phyloP scores from a whole-genome alignment of 2,329 filamentous ascomycete genomes.

The Aaosphaeria arxii region DNA sequence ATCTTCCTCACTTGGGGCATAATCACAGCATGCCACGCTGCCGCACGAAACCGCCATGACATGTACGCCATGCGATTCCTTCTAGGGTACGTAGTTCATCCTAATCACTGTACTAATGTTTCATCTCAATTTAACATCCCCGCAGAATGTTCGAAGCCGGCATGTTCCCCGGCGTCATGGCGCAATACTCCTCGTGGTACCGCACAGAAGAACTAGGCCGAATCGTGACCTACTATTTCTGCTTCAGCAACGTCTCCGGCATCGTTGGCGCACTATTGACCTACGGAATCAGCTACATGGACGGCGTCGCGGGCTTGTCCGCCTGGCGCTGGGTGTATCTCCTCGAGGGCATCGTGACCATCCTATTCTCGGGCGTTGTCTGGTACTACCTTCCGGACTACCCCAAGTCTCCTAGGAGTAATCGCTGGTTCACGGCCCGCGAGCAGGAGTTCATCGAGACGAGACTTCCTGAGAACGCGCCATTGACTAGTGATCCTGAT shows the following conservation, averaged over 20 bases:
- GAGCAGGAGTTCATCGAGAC: conserved; percentile 43
- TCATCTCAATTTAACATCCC: conserved; percentile 12
- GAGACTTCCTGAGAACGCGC: conserved; percentile 39
- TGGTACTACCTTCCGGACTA: conserved; percentile 45
- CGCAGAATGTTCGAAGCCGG: conserved; percentile 21
- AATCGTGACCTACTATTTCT: conserved; percentile 35
- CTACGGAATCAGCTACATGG: conserved; percentile 18
- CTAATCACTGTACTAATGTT: conserved; percentile 24
- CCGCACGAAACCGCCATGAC: conserved; percentile 19
- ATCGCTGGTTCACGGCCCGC: conserved; percentile 36
- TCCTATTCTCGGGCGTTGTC: conserved; percentile 39
- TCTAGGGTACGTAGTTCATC: conserved; percentile 9
- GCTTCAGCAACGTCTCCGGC: conserved; percentile 29
- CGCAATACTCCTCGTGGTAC: conserved; percentile 36
- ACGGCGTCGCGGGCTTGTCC: conserved; percentile 13
- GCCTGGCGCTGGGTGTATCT: conserved; percentile 40
- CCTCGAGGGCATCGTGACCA: conserved; percentile 43
- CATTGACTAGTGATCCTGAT: conserved; percentile 34
- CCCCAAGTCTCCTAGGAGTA: conserved; percentile 39
- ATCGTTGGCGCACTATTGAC: conserved; percentile 29
- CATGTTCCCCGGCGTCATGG: conserved; percentile 27
- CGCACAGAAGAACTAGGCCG: conserved; percentile 38
- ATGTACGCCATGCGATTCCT: conserved; percentile 22
- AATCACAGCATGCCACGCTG: conserved; percentile 27
- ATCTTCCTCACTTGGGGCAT: conserved; percentile 24